These are phyloP conservation scores for Pestalotiopsis sp. DNA, from an alignment of 2,329 filamentous ascomycete species.

Conservation along the genomic window DNA sequence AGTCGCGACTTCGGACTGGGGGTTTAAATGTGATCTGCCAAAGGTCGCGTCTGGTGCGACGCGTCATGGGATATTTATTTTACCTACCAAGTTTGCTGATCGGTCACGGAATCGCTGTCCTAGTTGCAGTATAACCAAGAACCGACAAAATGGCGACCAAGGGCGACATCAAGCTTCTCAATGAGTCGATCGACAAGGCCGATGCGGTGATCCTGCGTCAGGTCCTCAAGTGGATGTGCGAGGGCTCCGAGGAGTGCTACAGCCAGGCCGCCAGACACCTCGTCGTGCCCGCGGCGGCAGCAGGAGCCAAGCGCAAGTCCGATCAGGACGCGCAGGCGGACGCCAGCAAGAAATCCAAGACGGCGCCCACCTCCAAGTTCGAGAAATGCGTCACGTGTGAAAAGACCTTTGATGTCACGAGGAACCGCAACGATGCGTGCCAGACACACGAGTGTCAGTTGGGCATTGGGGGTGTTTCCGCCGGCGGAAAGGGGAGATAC, in stretches of 20 bases:
- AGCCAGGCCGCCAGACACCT: neutral
- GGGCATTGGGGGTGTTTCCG: too few relatives aligned
- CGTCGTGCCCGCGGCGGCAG: neutral
- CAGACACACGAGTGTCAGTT: neutral
- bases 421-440: neutral
- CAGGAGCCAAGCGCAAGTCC: neutral
- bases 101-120: too few relatives aligned
- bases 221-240: conserved; percentile 7
- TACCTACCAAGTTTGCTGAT: too few relatives aligned
- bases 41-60: too few relatives aligned
- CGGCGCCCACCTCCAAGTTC: neutral
- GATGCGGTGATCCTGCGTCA: neutral
- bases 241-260: conserved; percentile 1
- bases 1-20: too few relatives aligned
- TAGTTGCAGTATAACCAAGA: neutral
- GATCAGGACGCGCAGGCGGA: neutral
- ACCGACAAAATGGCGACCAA: neutral
- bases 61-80: too few relatives aligned
- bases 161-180: neutral
- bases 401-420: conserved; percentile 10
- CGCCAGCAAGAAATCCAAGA: conserved; percentile 7
- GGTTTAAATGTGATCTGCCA: too few relatives aligned
- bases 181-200: conserved; percentile 1
- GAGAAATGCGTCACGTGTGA: conserved; percentile 7
- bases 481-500: too few relatives aligned